Evolutionary conservation across 805 yeast genomes (phyloP).

Genomic region (Sungouiozyma intestinalis): DNA sequence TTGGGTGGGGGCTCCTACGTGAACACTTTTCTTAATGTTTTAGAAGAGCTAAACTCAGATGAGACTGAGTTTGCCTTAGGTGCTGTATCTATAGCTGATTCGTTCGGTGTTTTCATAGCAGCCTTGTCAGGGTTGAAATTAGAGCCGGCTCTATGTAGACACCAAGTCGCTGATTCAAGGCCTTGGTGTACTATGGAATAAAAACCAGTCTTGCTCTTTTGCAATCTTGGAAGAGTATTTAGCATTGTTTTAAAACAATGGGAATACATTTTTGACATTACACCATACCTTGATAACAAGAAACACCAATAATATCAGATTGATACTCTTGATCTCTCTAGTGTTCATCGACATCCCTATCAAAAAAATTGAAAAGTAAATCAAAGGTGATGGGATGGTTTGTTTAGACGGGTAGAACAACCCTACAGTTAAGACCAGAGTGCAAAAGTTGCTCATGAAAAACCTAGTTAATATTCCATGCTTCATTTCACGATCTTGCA

Average conservation of each 20-base stretch:
- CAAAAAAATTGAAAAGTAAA: not conserved
- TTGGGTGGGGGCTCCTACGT: slow-evolving; percentile 88
- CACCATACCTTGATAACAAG: not conserved
- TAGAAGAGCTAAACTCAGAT: slow-evolving; percentile 41
- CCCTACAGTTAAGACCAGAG: not conserved
- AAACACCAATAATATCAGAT: not conserved
- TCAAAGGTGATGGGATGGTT: not conserved
- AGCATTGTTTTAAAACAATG: no score
- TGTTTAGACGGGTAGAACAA: not conserved
- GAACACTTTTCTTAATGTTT: slow-evolving; percentile 72
- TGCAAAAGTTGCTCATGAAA: not conserved
- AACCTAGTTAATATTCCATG: not conserved
- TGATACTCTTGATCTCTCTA: not conserved
- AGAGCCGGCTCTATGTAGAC: slow-evolving; percentile 61
- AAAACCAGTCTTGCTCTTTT: slow-evolving; percentile 1
- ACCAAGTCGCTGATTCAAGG: slow-evolving; percentile 62
- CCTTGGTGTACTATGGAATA: slow-evolving; percentile 59
- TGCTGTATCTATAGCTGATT: slow-evolving; percentile 73
- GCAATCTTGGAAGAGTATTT: not conserved
- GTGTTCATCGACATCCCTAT: not conserved
- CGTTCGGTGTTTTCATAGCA: slow-evolving; percentile 75
- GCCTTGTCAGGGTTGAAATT: slow-evolving; percentile 65
- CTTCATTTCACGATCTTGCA: not conserved
- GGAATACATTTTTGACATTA: not conserved
- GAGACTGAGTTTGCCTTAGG: slow-evolving; percentile 76